Base-by-base conservation (phyloP, 2,329 filamentous ascomycete genomes). In the Neonectria coccinea region DNA sequence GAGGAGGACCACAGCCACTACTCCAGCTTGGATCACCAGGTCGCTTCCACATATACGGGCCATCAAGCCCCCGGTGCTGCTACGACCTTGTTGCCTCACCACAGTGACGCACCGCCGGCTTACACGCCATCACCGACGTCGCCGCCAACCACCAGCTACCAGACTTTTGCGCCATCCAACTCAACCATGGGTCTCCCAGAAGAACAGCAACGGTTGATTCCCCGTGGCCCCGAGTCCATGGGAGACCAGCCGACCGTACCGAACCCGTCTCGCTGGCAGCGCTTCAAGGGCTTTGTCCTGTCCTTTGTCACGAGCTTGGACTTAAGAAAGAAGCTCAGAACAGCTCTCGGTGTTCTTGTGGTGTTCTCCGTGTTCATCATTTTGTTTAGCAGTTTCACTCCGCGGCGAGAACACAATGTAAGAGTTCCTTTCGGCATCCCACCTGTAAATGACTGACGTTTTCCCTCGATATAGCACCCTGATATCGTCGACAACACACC, bases 91-190 rank as follows among this genome's bases (percentile, higher is more conserved):
- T 55, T 71, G 54, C 67, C 66, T 51, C 71, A 74, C 16, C 68
- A 67, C n/a, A 65, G 69, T 44, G 82, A 84, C 60, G 83, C 84
- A 6, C 84, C 84, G 10, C 84, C 84, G 7, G 84, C 84, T 10
- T 86, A 86, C 72, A 83, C 82, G 2, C 83, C 83, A 8, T 82
- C 79, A 14, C 75, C 72, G 22, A 80, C 80, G 12, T 74, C 78
- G 8, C 67, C 74, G 16, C 59, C 59, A 29, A 61, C 52, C 11
- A 53, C 74, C 65, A 80, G 78, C 65, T 85, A 86, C 70, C 81
- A 77, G 63, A 85, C 84, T 8, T 84, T 86, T 70, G 63, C 73
- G 1, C 73, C 64, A 22, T 27, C 60, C 16, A 63, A 64, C 48
- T 56, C 64, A 18, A 78, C 61, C 27, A 86, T 86, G 83, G 82